Percentiles rank a stretch among this genome's conserved stretches.
Evolutionary conservation across 768 basidiomycete genomes (phyloP).

Genomic region (Suillus americanus): DNA sequence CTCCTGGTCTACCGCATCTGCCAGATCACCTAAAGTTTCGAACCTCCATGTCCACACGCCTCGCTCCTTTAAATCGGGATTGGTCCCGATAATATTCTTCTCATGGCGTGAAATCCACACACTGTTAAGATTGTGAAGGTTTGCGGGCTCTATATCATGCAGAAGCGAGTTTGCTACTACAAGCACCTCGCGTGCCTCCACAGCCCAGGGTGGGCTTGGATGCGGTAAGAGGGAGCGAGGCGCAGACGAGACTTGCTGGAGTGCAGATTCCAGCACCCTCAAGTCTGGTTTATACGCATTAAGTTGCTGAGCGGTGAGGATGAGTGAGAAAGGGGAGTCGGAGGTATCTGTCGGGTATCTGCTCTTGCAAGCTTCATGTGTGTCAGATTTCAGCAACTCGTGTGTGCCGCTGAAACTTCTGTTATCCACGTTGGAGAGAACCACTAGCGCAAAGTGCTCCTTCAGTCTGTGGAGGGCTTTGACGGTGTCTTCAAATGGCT

Average conservation of each 20-base stretch:
- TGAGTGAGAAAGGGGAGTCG: conserved; percentile 59
- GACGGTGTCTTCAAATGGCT: conserved; percentile 64
- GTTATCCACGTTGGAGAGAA: conserved; percentile 76
- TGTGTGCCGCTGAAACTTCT: conserved; percentile 62
- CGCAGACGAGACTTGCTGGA: conserved; percentile 24
- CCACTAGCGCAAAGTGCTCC: conserved; percentile 64
- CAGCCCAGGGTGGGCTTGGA: conserved; percentile 13
- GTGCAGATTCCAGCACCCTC: conserved; percentile 34
- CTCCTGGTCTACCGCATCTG: conserved; percentile 54
- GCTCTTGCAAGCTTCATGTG: conserved; percentile 11
- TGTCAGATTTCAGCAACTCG: conserved; percentile 38
- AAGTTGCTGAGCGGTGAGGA: conserved; percentile 71
- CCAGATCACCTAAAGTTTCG: conserved; percentile 59
- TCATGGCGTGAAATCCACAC: conserved; percentile 63
- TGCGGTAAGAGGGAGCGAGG: conserved; percentile 20
- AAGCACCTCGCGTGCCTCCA: conserved; percentile 48
- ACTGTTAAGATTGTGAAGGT: conserved; percentile 50
- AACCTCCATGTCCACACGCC: conserved; percentile 53
- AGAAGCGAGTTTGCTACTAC: conserved; percentile 66
- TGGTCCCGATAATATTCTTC: conserved; percentile 28
- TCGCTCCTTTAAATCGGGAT: conserved; percentile 43
- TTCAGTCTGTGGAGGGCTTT: conserved; percentile 59
- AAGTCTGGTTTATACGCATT: conserved; percentile 72
- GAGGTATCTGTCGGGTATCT: conserved; percentile 42
- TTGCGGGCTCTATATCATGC: conserved; percentile 69